Conservation (phyloP, 78 protist genomes). For the Blattamonas nauphoetae region DNA sequence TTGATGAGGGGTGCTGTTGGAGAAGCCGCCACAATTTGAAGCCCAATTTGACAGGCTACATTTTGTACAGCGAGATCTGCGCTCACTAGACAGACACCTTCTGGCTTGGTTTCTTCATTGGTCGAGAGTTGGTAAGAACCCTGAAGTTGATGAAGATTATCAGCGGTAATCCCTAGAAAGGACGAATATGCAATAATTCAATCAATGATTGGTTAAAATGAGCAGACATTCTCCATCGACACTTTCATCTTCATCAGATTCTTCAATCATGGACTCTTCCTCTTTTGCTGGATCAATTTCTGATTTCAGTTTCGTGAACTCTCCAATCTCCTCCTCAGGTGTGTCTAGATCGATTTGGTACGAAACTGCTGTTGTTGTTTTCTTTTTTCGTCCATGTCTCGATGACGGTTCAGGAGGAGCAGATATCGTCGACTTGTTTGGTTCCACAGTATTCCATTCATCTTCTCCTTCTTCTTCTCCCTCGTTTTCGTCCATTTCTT, state of each 20-base stretch:
- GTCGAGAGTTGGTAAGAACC: neutral
- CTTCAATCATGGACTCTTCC: too few species aligned
- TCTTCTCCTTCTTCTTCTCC: neutral
- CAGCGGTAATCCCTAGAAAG: neutral
- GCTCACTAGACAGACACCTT: neutral
- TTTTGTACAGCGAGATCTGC: neutral
- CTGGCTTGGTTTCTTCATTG: neutral
- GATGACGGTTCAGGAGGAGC: neutral
- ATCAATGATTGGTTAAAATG: too few species aligned
- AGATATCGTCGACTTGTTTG: neutral
- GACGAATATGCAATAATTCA: too few species aligned
- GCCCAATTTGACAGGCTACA: neutral
- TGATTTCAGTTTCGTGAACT: too few species aligned
- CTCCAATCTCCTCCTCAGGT: too few species aligned
- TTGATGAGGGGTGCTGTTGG: neutral
- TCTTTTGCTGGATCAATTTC: too few species aligned
- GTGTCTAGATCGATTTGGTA: too few species aligned
- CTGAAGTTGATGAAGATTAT: neutral
- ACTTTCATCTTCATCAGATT: neutral
- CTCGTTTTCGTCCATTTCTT: too few species aligned
- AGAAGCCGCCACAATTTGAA: neutral
- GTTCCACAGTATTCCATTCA: neutral
- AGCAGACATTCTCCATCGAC: neutral
- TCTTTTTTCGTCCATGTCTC: too few species aligned
- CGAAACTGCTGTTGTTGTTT: too few species aligned